Evolutionary conservation across 768 basidiomycete genomes (phyloP), one percentile per base, ranked within the genome.

Genomic region (Lentinula sp.): DNA sequence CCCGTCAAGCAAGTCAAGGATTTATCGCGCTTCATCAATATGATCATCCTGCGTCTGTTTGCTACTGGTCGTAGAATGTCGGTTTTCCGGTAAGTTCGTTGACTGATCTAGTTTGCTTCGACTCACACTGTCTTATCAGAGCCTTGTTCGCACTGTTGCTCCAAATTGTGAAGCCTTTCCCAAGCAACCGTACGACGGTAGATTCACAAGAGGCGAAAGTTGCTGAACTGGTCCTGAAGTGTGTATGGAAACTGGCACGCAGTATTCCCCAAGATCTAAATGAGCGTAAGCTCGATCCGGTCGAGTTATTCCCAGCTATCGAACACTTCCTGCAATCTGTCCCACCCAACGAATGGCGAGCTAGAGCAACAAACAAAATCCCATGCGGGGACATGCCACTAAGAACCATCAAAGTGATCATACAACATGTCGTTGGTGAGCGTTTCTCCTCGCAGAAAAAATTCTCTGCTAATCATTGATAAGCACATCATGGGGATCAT

Each of bases 361-460:
- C 91, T 11, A 80, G 97, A 64, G 92, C 93, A 9, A 88, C 88
- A 0, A 94, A 92, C 69, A 90, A 89, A 64, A 85, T 98, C 1
- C 95, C 97, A 3, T 90, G 95, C 69, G 95, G 95, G 28, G 97
- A 99, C 68, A 95, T 98, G 95, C 97, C 97, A 2, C 74, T 99
- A 61, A 81, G 97, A 63, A 98, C 97, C 2, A 92, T 98, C 72
- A 99, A 99, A 78, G 95, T 97, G 45, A 93, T 99, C 66, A 91
- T 99, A 39, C 97, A 98, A 74, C 94, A 96, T 71, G 84, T 98
- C 60, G 93, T 98, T 66, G 91, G 95, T 95, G 65, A 78, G 95
- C 84, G 11, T 16, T 16, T 23, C 48, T 40, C 60, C 59, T 45
- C 31, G 5, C n/a, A 49, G 54, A 40, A 53, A 56, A 45, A 16